Base-by-base conservation (phyloP, 2,329 filamentous ascomycete species). In the Aspergillus pseudoglaucus region DNA sequence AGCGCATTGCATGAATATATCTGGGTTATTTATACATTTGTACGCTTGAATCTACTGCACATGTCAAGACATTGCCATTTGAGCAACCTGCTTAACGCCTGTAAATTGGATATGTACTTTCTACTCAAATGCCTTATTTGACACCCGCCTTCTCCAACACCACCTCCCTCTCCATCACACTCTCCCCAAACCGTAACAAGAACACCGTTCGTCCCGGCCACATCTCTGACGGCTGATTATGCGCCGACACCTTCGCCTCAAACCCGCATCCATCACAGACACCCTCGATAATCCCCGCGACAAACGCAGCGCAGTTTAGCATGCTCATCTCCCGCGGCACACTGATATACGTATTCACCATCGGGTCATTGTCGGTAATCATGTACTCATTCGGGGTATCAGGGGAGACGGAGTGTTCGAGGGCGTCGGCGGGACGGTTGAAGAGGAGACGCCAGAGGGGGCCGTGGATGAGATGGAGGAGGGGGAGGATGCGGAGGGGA, bases 121-220 rank as follows among this genome's bases (percentile, higher is more conserved):
- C 6, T 23, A 42, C 9, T 23, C 10, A n/a, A 6, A 49, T 10
- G 25, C 9, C 25, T 54, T 59, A 74, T 67, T 74, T 75, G 18
- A 74, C 60, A 8, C 75, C 75, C 3, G 71, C 72, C 70, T 85
- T 82, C 49, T 82, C 85, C 59, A 95, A 67, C 60, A 89, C 87
- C 52, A 84, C 84, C 76, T 98, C 93, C 65, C 93, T 77, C 75
- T 97, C 91, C 67, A 97, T 75, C 38, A 97, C 91, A 67, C 89
- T 87, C n/a, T 83, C 78, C 55, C 88, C 84, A 66, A 98, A 98
- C 70, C 91, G 90, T 63, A 98, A 84, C 66, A 98, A 69, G 65
- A 96, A 98, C 27, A 98, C 90, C 39, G 93, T 98, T 75, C 93
- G 88, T 30, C 88, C 88, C 0, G 93, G 93, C 90, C 91, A 97